These are phyloP conservation scores for Aspergillus persii DNA, from an alignment of 2,329 filamentous ascomycete species.

Conservation along the genomic window DNA sequence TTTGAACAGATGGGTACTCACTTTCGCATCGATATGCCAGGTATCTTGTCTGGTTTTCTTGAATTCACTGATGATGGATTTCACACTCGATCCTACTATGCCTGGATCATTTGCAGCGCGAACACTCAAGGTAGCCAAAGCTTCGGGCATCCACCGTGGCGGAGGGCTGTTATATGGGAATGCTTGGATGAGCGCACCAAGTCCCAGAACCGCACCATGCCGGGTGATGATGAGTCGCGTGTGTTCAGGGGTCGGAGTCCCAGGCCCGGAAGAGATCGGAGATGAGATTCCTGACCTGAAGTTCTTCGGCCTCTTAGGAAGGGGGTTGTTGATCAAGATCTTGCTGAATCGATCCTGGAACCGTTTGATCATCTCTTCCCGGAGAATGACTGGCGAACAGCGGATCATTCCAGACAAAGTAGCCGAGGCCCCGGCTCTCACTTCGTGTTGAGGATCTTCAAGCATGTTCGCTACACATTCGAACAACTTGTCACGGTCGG, in stretches of 20 bases:
- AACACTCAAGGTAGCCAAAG: conserved; percentile 79
- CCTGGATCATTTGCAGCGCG: conserved; percentile 85
- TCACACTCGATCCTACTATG: conserved; percentile 92
- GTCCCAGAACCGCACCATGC: conserved; percentile 86
- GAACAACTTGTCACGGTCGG: conserved; percentile 78
- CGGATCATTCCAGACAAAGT: conserved; percentile 97
- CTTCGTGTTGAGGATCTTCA: conserved; percentile 85
- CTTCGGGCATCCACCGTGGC: conserved; percentile 88
- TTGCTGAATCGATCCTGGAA: conserved; percentile 77
- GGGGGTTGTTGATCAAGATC: conserved; percentile 76
- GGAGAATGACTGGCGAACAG: conserved; percentile 80
- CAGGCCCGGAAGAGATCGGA: conserved; percentile 43
- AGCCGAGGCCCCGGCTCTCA: conserved; percentile 85
- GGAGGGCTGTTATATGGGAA: conserved; percentile 96
- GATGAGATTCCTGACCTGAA: conserved; percentile 39
- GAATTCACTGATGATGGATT: conserved; percentile 91
- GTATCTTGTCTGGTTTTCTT: conserved; percentile 99
- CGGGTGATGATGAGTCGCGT: conserved; percentile 77
- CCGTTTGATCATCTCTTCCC: conserved; percentile 70
- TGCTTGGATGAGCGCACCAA: conserved; percentile 88
- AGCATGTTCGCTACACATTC: conserved; percentile 95
- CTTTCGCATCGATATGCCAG: conserved; percentile 97
- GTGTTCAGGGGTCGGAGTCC: conserved; percentile 51
- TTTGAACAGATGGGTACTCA: conserved; percentile 46
- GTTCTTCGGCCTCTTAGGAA: conserved; percentile 65